Evolutionary conservation across 352 stramenopile genomes (phyloP).

Genomic region (Pythium biforme): DNA sequence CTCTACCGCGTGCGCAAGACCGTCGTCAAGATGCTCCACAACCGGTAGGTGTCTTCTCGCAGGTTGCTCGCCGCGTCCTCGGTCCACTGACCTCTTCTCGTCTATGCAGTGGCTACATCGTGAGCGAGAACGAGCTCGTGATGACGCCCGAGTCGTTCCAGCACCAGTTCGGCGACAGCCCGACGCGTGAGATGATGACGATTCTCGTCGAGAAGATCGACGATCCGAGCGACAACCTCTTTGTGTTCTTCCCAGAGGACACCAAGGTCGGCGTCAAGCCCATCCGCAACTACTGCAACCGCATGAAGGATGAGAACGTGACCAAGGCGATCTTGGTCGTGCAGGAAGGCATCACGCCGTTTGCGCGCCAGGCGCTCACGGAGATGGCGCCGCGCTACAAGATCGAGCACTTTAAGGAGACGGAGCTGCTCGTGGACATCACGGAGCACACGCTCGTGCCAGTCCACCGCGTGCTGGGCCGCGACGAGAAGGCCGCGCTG

Average conservation of each 20-base stretch:
- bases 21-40: conserved; percentile 94
- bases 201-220: conserved; percentile 94
- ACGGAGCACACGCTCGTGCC: conserved; percentile 99
- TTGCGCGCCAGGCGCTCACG: conserved; percentile 95
- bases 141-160: conserved; percentile 95
- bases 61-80: conserved; percentile 19
- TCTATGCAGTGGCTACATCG: conserved; percentile 94
- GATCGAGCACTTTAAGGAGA: conserved; percentile 98
- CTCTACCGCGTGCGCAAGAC: conserved; percentile 96
- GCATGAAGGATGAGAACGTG: conserved; percentile 97
- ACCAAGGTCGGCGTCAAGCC: conserved; percentile 98
- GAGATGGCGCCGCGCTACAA: conserved; percentile 93
- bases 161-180: conserved; percentile 90
- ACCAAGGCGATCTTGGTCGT: conserved; percentile 98
- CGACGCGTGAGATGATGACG: conserved; percentile 94
- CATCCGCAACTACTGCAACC: conserved; percentile 94
- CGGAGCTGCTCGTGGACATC: conserved; percentile 99
- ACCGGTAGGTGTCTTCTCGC: conserved; percentile 49
- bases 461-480: conserved; percentile 97
- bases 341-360: conserved; percentile 95
- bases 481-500: conserved; percentile 97
- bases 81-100: neutral
- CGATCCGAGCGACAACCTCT: conserved; percentile 94
- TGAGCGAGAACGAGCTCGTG: conserved; percentile 95
- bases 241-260: conserved; percentile 99